Evolutionary conservation across 2,329 filamentous ascomycete genomes (phyloP), one percentile per base, ranked within the genome.

Genomic region (Colletotrichum orchidophilum): DNA sequence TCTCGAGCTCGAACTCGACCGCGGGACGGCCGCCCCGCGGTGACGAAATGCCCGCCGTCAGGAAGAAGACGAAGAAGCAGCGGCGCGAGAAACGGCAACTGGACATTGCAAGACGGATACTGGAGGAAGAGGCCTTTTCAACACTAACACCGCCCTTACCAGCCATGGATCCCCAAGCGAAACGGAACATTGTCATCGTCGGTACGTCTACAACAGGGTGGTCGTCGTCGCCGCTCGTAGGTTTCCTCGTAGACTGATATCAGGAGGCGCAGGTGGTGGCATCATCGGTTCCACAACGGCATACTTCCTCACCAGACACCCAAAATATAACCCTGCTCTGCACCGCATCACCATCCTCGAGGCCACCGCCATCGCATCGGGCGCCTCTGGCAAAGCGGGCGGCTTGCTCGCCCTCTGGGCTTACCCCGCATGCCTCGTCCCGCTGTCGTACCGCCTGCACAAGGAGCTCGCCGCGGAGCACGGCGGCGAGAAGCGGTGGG

Each of bases 351-450:
- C 93, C 1, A 86, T 99, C 33, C 87, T 98, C 65, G 96, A 99
- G 85, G 95, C 96, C 0, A 91, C 91, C 3, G 87, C 91, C 54
- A 92, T 98, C 74, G 96, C 96, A 7, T 90, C 94, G n/a, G 96
- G 94, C 27, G 96, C 96, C 46, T 97, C 95, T 9, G 96, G 96
- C 50, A 98, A 98, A 83, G 96, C 96, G 0, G 96, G 96, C 18
- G 96, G 96, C 1, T 86, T 99, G 5, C 87, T 99, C 26, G 96
- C 92, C 1, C 85, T 95, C 18, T 98, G 96, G 95, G 96, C 96
- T 1, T 98, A 97, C 78, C 96, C 96, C 0, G 86, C 85, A 68
- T 92, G 89, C 76, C 90, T 98, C 49, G 96, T 98, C 0, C 94
- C 94, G 0, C 85, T 98, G 52, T 97, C 94, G 69, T 98, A 95